Conservation (phyloP, 106 monocot genomes). For the Allium sativum region DNA sequence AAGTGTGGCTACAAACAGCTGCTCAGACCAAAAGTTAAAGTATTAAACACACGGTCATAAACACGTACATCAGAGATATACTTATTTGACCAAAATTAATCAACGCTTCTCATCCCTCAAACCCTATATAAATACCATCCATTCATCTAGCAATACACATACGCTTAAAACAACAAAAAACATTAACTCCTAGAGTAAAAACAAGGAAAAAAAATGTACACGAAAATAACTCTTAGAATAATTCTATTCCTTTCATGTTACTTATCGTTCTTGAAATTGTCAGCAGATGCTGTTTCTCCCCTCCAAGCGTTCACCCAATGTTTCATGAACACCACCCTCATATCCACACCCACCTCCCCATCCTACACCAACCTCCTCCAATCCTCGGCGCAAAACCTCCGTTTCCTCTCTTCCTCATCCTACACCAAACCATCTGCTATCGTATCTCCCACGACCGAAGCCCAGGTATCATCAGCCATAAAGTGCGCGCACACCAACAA, state of each 20-base stretch:
- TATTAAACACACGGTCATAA: too few relatives aligned
- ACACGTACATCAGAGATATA: too few relatives aligned
- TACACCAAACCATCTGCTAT: constrained; percentile 29
- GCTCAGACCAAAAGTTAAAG: too few relatives aligned
- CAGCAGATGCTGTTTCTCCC: constrained; percentile 1
- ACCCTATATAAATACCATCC: too few relatives aligned
- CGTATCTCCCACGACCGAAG: constrained; percentile 14
- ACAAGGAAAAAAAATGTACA: neutral
- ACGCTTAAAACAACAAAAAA: neutral
- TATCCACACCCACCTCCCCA: constrained; percentile 13
- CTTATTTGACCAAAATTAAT: too few relatives aligned
- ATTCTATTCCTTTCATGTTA: neutral
- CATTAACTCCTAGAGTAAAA: neutral
- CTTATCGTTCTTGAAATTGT: neutral
- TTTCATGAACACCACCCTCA: constrained; percentile 2
- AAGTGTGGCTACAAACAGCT: too few relatives aligned
- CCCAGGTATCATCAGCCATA: constrained; percentile 32
- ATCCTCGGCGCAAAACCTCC: constrained; percentile 35
- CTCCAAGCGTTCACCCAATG: constrained; percentile 17
- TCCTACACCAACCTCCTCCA: constrained; percentile 25
- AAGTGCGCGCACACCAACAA: constrained; percentile 16
- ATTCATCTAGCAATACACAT: too few relatives aligned
- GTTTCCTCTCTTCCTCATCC: constrained; percentile 14
- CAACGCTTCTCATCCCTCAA: too few relatives aligned
- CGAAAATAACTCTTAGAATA: neutral